A percentile compares a stretch with the other conserved stretches of the same genome.
These are phyloP conservation scores for Paramecium pentaurelia DNA, from an alignment of 73 alveolate genomes.

Conservation along the genomic window DNA sequence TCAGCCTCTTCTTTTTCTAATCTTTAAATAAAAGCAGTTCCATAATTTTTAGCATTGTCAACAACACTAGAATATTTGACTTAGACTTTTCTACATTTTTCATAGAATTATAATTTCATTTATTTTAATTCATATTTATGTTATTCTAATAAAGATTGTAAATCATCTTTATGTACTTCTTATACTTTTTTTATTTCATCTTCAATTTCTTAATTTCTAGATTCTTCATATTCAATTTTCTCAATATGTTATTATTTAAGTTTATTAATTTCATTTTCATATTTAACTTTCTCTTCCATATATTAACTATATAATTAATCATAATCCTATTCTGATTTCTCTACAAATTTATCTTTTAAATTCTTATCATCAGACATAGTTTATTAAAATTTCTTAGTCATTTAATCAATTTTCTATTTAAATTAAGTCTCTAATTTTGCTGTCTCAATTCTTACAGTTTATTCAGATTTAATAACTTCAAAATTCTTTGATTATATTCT, in stretches of 20 bases:
- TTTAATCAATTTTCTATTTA: constrained; percentile 38
- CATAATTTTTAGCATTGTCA: constrained; percentile 62
- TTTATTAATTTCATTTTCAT: constrained; percentile 36
- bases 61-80: constrained; percentile 56
- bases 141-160: constrained; percentile 27
- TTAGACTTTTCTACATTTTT: constrained; percentile 49
- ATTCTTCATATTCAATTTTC: constrained; percentile 52
- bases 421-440: constrained; percentile 41
- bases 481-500: constrained; percentile 26
- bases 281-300: constrained; percentile 20
- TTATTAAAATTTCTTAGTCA: constrained; percentile 43
- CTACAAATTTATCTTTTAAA: constrained; percentile 54
- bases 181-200: constrained; percentile 56
- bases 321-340: constrained; percentile 55
- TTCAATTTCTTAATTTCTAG: constrained; percentile 56
- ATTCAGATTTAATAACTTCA: constrained; percentile 58
- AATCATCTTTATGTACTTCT: constrained; percentile 24
- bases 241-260: constrained; percentile 36
- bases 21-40: constrained; percentile 56
- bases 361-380: constrained; percentile 53
- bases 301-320: not conserved
- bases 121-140: constrained; percentile 53
- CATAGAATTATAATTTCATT: constrained; percentile 53
- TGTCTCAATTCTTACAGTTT: constrained; percentile 57
- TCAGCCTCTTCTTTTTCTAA: constrained; percentile 60